Base-by-base conservation (phyloP, 805 yeast species). In the Blastobotrys robertii region DNA sequence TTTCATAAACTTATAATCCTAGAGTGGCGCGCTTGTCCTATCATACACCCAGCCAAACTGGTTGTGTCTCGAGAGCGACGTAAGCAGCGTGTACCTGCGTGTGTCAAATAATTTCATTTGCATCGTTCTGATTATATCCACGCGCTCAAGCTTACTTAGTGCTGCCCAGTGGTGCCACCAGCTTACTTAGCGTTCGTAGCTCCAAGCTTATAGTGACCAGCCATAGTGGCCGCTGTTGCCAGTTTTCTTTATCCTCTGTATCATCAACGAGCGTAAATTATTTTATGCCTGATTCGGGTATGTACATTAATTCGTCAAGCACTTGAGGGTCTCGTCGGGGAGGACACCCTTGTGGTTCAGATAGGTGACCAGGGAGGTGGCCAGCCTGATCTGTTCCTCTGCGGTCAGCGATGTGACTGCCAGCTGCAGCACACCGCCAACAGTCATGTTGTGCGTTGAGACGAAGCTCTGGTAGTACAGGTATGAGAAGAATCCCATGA, bases 401-500 rank as follows among this genome's bases (percentile, higher is more conserved):
- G 73, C 71, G 30, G 77, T 69, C 51, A 87, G 68, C 55, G 83
- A 82, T 54, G 81, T 74, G 34, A 86, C 74, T 19, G 86, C 81
- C 36, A 80, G 66, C 53, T 90, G 94, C 46, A 90, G 64, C 19
- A 92, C 65, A 10, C 81, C 72, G 30, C 86, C 90, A 43, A 85
- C 79, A 43, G 80, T 81, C 30, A 56, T 47, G 30, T 55, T 64
- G 30, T 67, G 69, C n/a, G 53, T 80, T 31, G 90, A 79, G 51
- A 92, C 75, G 61, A 92, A 92, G 2, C 96, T 85, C 63, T 90
- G 96, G 64, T 81, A 88, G 66, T 92, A 92, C 51, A 92, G 70
- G 59, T 87, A 88, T 30, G 92, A 75, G 60, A 92, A 92, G 33
- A 94, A 84, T 9, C 98, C 98, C 97, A 92, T 92, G 54, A 92